Evolutionary conservation across 2,329 filamentous ascomycete genomes (phyloP).

Genomic region (Ilyonectria mors-panacis): DNA sequence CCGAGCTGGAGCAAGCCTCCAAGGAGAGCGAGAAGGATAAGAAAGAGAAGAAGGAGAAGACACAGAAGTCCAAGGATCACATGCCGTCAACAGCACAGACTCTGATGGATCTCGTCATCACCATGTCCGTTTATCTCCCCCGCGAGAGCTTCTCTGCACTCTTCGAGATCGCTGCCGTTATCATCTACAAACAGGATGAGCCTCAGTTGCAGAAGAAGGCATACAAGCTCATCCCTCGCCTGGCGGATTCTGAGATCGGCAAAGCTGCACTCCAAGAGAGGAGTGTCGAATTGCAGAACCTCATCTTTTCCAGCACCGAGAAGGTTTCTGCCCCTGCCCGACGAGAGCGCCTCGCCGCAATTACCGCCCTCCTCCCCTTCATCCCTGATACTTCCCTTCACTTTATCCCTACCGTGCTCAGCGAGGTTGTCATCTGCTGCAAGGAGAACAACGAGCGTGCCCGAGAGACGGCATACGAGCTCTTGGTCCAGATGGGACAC

Average conservation of each 20-base stretch:
- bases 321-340: conserved; percentile 90
- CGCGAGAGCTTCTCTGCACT: conserved; percentile 86
- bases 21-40: conserved; percentile 68
- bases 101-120: conserved; percentile 96
- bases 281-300: conserved; percentile 82
- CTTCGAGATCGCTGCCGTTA: conserved; percentile 87
- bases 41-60: conserved; percentile 79
- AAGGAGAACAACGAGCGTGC: conserved; percentile 99
- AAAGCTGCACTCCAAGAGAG: conserved; percentile 82
- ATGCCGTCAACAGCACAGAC: conserved; percentile 96
- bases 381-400: conserved; percentile 85
- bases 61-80: conserved; percentile 73
- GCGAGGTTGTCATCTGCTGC: conserved; percentile 95
- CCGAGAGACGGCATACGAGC: conserved; percentile 88
- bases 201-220: conserved; percentile 98
- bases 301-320: conserved; percentile 84
- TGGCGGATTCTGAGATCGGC: conserved; percentile 86
- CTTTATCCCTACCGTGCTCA: conserved; percentile 92
- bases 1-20: conserved; percentile 71
- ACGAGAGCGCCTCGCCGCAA: conserved; percentile 87
- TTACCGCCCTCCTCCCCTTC: conserved; percentile 84
- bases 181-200: conserved; percentile 86
- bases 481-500: conserved; percentile 90
- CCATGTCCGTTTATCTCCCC: conserved; percentile 94
- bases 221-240: conserved; percentile 95